Base-by-base conservation (phyloP, 2,329 filamentous ascomycete genomes). In the Chalaropsis ovoidea region DNA sequence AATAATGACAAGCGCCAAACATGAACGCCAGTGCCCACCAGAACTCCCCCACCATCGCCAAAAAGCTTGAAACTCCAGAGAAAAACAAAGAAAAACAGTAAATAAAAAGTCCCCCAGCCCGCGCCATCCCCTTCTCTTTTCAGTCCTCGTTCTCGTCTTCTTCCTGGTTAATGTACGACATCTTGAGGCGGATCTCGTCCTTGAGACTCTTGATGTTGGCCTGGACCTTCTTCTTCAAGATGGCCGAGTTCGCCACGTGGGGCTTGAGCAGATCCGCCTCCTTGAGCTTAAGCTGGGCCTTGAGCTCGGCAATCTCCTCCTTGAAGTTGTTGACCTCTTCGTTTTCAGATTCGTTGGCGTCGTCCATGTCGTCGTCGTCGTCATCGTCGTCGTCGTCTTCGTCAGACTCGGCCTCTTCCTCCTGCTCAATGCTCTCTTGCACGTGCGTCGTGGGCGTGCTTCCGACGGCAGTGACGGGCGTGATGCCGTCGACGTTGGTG, bases 261-360 rank as follows among this genome's bases (percentile, higher is more conserved):
- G 68, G 66, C 49, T 72, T 74, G 19, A 74, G 74, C 61, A 80
- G 73, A 69, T 81, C 77, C 4, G 73, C 74, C 69, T 80, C 75
- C 64, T 78, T 75, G 43, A 73, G 72, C 45, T 76, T 74, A 19
- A 83, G 77, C 70, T 80, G 76, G 71, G 77, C 80, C 72, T 81
- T 77, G 67, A 84, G 76, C 63, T 80, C 77, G 61, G 77, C 75
- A 63, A 83, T 80, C 69, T 83, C 81, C 69, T 81, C 80, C 69
- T 80, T 78, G 68, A 82, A 78, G 68, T 81, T 81, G 68, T 81
- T 78, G 68, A 80, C 76, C 68, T 82, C 78, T 60, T 82, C 79
- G 22, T 76, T 75, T 64, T 76, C 75, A 2, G 78, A 78, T 52
- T 78, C 76, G 67, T 80, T 76, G 62, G 83, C 82, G 31, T 82